These are phyloP conservation scores for Alisma plantagoaquatica DNA, from an alignment of 106 monocot species.

Conservation along the genomic window DNA sequence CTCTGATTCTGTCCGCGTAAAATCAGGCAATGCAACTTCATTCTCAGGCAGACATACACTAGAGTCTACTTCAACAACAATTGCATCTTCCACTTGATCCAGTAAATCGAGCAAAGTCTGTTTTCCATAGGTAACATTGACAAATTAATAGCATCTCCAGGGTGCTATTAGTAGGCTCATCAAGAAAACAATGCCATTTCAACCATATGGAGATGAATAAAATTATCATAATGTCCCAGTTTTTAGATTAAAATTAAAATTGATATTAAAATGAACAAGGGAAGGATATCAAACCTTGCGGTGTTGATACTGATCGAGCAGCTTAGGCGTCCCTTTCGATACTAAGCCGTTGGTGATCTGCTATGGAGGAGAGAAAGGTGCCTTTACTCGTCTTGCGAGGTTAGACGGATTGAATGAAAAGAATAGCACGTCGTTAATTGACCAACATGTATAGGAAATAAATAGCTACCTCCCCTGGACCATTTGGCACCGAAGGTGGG, in stretches of 20 bases:
- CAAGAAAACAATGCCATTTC: neutral
- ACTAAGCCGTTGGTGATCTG: constrained; percentile 18
- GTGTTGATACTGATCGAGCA: constrained; percentile 24
- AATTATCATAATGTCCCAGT: too few relatives aligned
- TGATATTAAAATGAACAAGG: too few relatives aligned
- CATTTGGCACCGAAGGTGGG: constrained; percentile 62
- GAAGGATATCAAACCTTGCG: constrained; percentile 76
- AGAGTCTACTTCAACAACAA: constrained; percentile 52
- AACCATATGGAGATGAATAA: too few relatives aligned
- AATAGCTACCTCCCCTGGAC: constrained; percentile 37
- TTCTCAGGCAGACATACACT: too few relatives aligned
- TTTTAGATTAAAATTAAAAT: too few relatives aligned
- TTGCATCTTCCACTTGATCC: constrained; percentile 94
- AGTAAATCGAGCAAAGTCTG: constrained; percentile 81
- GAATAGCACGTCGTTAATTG: neutral
- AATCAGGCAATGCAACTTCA: too few relatives aligned
- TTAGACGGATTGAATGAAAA: neutral
- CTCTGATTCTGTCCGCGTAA: too few relatives aligned
- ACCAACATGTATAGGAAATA: neutral
- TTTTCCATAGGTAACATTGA: too few relatives aligned
- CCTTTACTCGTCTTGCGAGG: neutral
- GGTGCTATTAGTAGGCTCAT: neutral
- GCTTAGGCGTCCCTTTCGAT: constrained; percentile 22
- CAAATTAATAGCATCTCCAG: neutral
- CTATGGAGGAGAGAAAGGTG: neutral